Conservation (phyloP, 163 green algal genomes). For the Coccomyxa subellipsoidea region DNA sequence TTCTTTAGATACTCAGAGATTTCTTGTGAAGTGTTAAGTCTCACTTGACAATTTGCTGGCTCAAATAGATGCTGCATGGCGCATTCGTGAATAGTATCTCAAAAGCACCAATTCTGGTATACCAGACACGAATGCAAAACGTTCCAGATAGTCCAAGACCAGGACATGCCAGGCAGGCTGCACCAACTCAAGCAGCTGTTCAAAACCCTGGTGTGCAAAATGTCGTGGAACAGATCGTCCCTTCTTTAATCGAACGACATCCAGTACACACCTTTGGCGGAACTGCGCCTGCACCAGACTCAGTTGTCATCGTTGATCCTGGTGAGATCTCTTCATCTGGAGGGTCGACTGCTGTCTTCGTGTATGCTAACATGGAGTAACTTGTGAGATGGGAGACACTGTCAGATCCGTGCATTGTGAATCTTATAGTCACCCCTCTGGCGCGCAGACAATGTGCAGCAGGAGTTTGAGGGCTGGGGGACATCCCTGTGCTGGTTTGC, state of each 20-base stretch:
- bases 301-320: background rate
- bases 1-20: too few relatives aligned
- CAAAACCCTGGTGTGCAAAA: background rate
- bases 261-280: background rate
- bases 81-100: background rate
- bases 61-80: background rate
- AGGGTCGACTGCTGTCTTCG: background rate
- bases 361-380: too few relatives aligned
- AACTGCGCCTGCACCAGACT: background rate
- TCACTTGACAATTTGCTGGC: too few relatives aligned
- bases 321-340: background rate
- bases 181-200: background rate
- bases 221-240: background rate
- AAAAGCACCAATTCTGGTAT: background rate
- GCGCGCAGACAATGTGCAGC: background rate
- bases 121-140: background rate
- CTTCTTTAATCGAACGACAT: background rate
- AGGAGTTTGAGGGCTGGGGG: constrained; percentile 22
- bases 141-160: background rate
- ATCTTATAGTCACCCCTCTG: too few relatives aligned
- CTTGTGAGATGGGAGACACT: too few relatives aligned
- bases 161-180: background rate
- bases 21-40: too few relatives aligned
- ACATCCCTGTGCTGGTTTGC: constrained; percentile 27
- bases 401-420: too few relatives aligned